Percentiles rank a stretch among this genome's conserved stretches.
These are phyloP conservation scores for Priceomyces haplophilus DNA, from an alignment of 805 yeast genomes.

Conservation along the genomic window DNA sequence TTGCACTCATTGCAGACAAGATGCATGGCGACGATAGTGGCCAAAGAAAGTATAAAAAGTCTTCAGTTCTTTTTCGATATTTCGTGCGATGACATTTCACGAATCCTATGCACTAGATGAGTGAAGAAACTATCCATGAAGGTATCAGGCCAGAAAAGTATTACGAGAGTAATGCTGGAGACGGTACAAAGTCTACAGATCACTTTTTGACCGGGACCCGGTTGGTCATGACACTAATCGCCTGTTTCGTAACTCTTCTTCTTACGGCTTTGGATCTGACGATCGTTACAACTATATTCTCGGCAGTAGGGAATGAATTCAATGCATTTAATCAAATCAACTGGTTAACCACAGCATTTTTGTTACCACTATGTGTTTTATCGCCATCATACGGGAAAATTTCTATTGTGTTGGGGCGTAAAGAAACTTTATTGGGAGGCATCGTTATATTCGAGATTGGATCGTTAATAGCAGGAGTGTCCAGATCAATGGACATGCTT, in stretches of 20 bases:
- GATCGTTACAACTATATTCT: slow-evolving; percentile 50
- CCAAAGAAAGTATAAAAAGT: no score
- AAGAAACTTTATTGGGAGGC: slow-evolving; percentile 45
- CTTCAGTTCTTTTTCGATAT: no score
- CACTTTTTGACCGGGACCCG: slow-evolving; percentile 30
- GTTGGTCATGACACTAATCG: slow-evolving; percentile 22
- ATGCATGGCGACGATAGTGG: no score
- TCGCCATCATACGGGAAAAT: slow-evolving; percentile 58
- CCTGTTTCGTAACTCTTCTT: slow-evolving; percentile 31
- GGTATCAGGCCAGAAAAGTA: slow-evolving; percentile 14
- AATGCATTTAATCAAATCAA: slow-evolving; percentile 49
- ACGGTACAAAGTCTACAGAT: slow-evolving; percentile 35
- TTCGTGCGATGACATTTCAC: no score
- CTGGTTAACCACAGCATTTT: slow-evolving; percentile 57
- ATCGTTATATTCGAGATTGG: slow-evolving; percentile 59
- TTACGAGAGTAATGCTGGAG: slow-evolving; percentile 40
- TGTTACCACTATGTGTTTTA: slow-evolving; percentile 51
- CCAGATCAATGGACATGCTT: slow-evolving; percentile 54
- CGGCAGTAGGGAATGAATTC: slow-evolving; percentile 49
- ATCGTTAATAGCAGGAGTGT: slow-evolving; percentile 54
- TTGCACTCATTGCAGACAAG: no score
- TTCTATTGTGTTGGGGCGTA: slow-evolving; percentile 57
- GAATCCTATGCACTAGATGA: slow-evolving; percentile 3
- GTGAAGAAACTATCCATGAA: neutral
- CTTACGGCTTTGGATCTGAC: slow-evolving; percentile 56